These are phyloP conservation scores for Tolypocladium ophioglossoides DNA, from an alignment of 2,329 filamentous ascomycete species.

Conservation along the genomic window DNA sequence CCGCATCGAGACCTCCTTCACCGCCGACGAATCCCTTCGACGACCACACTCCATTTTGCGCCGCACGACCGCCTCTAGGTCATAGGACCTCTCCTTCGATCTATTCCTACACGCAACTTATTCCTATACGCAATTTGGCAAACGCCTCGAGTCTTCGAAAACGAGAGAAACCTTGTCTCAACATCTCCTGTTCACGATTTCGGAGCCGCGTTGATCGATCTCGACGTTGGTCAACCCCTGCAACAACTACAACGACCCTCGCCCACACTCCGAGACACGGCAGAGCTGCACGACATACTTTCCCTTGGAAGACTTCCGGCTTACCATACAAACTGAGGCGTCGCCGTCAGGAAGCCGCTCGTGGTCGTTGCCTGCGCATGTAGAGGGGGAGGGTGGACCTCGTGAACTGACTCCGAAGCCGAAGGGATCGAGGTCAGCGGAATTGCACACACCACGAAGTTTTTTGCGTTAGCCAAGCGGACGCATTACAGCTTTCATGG, in stretches of 20 bases:
- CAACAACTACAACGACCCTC: not conserved
- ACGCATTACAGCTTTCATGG: constrained; percentile 1
- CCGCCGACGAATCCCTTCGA: not conserved
- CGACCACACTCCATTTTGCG: not conserved
- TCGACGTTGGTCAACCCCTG: constrained; percentile 11
- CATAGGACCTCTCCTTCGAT: not conserved
- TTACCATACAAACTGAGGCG: constrained; percentile 1
- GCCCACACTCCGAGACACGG: not conserved
- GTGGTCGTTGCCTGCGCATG: constrained; percentile 31
- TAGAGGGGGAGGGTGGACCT: constrained; percentile 29
- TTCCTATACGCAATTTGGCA: not conserved
- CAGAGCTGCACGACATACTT: not conserved
- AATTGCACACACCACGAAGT: constrained; percentile 1
- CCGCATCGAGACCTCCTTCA: not conserved
- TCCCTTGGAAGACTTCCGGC: not conserved
- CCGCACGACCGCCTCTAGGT: not conserved
- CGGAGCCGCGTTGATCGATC: constrained; percentile 8
- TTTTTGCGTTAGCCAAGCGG: not conserved
- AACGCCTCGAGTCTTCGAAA: not conserved
- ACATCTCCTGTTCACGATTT: constrained; percentile 3
- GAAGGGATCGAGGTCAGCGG: constrained; percentile 23
- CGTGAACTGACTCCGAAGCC: constrained; percentile 21
- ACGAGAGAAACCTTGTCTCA: not conserved
- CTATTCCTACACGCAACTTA: not conserved
- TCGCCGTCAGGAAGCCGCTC: constrained; percentile 13